Percentiles rank a stretch among this genome's conserved stretches.
Evolutionary conservation across 2,329 filamentous ascomycete genomes (phyloP).

Genomic region (Aspergillus ruber): DNA sequence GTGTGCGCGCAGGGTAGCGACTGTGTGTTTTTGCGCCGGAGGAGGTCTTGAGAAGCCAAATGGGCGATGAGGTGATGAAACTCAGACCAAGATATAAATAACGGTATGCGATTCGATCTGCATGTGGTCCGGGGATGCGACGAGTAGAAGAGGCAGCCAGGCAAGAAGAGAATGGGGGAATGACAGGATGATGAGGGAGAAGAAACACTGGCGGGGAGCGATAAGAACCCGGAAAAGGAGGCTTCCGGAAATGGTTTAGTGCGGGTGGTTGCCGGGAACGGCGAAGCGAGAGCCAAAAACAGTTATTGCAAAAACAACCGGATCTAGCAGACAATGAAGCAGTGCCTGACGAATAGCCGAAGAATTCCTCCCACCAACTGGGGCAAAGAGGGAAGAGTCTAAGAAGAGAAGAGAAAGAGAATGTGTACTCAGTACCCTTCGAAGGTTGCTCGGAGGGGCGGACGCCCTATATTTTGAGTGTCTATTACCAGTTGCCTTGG

Average conservation of each 20-base stretch:
- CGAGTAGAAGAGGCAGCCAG: background rate
- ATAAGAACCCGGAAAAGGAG: conserved; percentile 2
- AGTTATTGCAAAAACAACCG: background rate
- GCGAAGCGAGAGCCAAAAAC: background rate
- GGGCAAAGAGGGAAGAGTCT: background rate
- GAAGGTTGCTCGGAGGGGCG: background rate
- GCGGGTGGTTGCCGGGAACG: background rate
- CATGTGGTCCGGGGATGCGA: background rate
- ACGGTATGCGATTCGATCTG: background rate
- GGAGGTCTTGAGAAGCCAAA: background rate
- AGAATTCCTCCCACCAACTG: background rate
- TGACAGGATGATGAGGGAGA: background rate
- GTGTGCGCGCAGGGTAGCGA: background rate
- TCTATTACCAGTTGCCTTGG: background rate
- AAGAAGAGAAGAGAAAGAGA: no score
- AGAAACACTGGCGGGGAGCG: background rate
- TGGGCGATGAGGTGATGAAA: background rate
- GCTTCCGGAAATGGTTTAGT: background rate
- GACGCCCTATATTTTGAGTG: background rate
- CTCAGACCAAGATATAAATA: background rate
- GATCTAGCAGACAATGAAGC: background rate
- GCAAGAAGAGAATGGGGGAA: background rate
- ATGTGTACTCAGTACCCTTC: background rate
- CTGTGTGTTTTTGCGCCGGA: conserved; percentile 1
- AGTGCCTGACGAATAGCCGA: background rate